Conservation (phyloP, 441 rosid species). For the Raphanus hybrid region DNA sequence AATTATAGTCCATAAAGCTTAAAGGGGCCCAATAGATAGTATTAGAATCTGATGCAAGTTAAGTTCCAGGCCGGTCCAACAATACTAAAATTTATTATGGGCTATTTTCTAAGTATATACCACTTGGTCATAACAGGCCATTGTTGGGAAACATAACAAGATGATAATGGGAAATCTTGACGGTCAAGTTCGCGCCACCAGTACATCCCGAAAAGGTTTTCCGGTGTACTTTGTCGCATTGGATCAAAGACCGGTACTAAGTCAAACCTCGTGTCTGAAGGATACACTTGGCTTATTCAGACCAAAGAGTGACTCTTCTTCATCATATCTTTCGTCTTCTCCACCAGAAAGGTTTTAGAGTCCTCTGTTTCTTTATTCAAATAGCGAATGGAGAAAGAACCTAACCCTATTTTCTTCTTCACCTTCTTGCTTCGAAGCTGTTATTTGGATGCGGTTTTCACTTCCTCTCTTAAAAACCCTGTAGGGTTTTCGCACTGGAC, state of each 20-base stretch:
- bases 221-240: too few species aligned
- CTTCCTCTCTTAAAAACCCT: too few species aligned
- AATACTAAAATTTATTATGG: background rate
- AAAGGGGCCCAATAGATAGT: background rate
- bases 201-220: too few species aligned
- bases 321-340: too few species aligned
- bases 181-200: background rate
- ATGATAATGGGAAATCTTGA: background rate
- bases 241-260: too few species aligned
- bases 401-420: too few species aligned
- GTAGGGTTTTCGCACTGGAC: too few species aligned
- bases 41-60: background rate
- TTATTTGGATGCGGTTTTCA: too few species aligned
- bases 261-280: background rate
- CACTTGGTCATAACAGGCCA: background rate
- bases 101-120: background rate
- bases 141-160: background rate
- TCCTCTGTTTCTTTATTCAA: too few species aligned
- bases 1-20: background rate
- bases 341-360: too few species aligned
- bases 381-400: too few species aligned
- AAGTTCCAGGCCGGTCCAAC: background rate
- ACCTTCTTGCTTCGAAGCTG: too few species aligned
- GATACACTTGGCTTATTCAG: background rate
- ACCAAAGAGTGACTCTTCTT: background rate